Evolutionary conservation across 805 yeast species (phyloP).

Genomic region (Limtongozyma cylindracea): DNA sequence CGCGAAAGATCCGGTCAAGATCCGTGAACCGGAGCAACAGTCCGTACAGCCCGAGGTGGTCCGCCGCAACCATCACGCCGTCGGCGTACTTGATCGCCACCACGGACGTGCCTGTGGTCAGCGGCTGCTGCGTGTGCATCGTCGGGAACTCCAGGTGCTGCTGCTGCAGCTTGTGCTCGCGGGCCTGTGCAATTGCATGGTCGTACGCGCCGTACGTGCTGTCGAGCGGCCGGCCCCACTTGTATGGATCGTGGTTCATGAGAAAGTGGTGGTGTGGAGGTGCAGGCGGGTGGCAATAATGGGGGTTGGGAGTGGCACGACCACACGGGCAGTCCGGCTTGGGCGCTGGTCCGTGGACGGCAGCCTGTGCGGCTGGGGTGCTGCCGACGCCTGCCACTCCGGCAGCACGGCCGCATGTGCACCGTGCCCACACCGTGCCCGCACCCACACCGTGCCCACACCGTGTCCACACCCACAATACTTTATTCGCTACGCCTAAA

Average conservation of each 20-base stretch:
- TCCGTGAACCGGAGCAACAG: conserved; percentile 71
- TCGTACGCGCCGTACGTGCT: conserved; percentile 66
- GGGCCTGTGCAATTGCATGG: conserved; percentile 42
- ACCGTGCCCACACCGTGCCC: no score
- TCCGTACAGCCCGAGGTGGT: conserved; percentile 79
- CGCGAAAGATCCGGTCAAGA: conserved; percentile 62
- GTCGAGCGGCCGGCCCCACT: conserved; percentile 90
- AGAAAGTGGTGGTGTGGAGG: not conserved
- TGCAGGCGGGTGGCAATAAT: no score
- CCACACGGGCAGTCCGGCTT: no score
- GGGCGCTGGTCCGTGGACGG: no score
- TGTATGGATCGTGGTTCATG: conserved; percentile 89
- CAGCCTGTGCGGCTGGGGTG: no score
- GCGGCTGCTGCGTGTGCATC: conserved; percentile 81
- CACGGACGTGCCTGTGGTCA: conserved; percentile 91
- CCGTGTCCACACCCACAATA: no score
- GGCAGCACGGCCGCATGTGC: no score
- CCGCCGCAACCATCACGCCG: conserved; percentile 91
- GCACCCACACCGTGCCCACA: no score
- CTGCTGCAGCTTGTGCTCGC: conserved; percentile 2
- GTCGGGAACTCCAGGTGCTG: conserved; percentile 22
- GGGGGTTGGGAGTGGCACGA: no score
- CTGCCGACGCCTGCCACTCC: no score
- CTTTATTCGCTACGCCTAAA: no score
- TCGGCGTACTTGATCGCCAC: conserved; percentile 72